phyloP scores from a whole-genome alignment of 768 basidiomycete species.

The Pulveroboletus sp. region DNA sequence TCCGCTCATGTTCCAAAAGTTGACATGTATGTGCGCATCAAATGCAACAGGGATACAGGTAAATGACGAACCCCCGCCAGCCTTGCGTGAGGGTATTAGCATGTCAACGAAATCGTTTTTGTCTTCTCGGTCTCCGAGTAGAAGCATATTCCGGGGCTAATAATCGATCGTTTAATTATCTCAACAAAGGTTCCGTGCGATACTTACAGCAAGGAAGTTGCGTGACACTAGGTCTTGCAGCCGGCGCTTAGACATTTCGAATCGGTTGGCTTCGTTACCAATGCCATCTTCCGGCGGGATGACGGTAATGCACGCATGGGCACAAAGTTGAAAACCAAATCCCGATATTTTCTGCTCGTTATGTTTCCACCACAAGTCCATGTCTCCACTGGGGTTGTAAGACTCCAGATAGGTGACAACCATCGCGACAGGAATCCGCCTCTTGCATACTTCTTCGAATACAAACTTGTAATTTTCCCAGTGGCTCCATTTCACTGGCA shows the following conservation, averaged over 20 bases:
- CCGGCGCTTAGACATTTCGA: slow-evolving; percentile 8
- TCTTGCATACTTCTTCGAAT: slow-evolving; percentile 23
- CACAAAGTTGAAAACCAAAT: slow-evolving; percentile 32
- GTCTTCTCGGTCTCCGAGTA: slow-evolving; percentile 16
- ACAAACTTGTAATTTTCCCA: slow-evolving; percentile 23
- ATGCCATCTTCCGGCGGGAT: slow-evolving; percentile 1
- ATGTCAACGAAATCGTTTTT: slow-evolving; percentile 12
- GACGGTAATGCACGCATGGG: slow-evolving; percentile 37
- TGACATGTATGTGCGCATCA: slow-evolving; percentile 11
- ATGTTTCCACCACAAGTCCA: slow-evolving; percentile 36
- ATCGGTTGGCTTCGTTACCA: slow-evolving; percentile 5
- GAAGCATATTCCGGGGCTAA: slow-evolving; percentile 20
- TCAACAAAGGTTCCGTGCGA: neutral
- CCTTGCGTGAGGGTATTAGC: neutral
- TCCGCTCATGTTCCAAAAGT: slow-evolving; percentile 14
- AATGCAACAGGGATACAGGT: slow-evolving; percentile 3
- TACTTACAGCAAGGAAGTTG: slow-evolving; percentile 13
- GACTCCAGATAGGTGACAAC: slow-evolving; percentile 29
- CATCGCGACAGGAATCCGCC: slow-evolving; percentile 22
- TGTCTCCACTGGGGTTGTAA: slow-evolving; percentile 21
- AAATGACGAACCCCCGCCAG: neutral
- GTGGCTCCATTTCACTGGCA: slow-evolving; percentile 16
- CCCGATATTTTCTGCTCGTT: slow-evolving; percentile 25
- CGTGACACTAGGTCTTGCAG: slow-evolving; percentile 9
- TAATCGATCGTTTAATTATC: neutral